These are phyloP conservation scores for Amphirosellinia nigrospora DNA, from an alignment of 495 filamentous ascomycete genomes.

Conservation along the genomic window DNA sequence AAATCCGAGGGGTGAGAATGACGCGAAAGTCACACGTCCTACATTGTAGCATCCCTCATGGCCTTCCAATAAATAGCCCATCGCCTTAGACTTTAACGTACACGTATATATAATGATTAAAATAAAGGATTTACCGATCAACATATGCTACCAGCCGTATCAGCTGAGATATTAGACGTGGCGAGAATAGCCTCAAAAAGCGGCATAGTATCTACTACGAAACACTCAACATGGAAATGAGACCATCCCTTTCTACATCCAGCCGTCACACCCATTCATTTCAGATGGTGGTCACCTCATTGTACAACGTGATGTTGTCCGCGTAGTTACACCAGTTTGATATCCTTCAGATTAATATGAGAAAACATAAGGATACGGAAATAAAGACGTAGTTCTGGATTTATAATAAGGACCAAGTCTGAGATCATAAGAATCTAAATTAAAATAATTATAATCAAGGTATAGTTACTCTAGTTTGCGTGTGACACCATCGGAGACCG, in stretches of 20 bases:
- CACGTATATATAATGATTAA: not conserved
- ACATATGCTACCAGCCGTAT: not conserved
- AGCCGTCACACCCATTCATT: not conserved
- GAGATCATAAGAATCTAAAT: too few species aligned
- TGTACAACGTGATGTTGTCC: not conserved
- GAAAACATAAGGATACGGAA: too few species aligned
- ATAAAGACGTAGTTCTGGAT: too few species aligned
- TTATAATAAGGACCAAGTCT: too few species aligned
- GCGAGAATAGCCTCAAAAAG: not conserved
- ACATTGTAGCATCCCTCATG: not conserved
- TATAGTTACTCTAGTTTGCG: too few species aligned
- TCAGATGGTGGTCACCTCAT: not conserved
- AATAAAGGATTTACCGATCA: not conserved
- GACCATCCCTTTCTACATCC: not conserved
- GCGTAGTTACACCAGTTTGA: not conserved
- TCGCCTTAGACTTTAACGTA: not conserved
- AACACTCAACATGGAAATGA: not conserved
- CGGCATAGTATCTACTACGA: not conserved
- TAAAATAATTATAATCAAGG: too few species aligned
- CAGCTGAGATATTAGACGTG: not conserved
- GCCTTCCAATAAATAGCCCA: not conserved
- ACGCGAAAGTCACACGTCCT: not conserved
- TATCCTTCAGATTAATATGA: too few species aligned
- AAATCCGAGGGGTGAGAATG: not conserved
- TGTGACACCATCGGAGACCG: too few species aligned